phyloP scores from a whole-genome alignment of 139 green algal genomes.

The Penium margaritaceum region DNA sequence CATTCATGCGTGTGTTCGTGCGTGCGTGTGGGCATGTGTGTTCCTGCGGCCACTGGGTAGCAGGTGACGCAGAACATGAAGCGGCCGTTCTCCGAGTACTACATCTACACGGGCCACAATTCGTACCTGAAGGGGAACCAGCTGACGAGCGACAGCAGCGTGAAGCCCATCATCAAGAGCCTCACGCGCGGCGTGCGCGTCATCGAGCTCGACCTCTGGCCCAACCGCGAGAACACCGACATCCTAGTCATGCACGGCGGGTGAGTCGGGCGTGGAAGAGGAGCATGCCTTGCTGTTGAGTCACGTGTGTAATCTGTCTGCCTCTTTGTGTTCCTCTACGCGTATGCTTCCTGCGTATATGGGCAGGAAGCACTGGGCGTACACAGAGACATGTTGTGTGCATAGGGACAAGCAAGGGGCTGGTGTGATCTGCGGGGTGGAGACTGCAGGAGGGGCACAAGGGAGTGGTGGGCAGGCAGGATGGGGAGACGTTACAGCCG shows the following conservation, averaged over 20 bases:
- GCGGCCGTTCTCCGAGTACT: slow-evolving; percentile 35
- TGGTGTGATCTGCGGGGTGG: too few relatives aligned
- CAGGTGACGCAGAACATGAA: slow-evolving; percentile 45
- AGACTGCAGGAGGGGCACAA: too few relatives aligned
- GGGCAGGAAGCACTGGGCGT: too few relatives aligned
- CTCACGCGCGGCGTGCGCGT: slow-evolving; percentile 30
- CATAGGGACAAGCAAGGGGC: too few relatives aligned
- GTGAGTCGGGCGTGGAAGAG: not conserved
- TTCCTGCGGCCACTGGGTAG: too few relatives aligned
- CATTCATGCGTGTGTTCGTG: too few relatives aligned
- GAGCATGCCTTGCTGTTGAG: not conserved
- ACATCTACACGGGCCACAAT: slow-evolving; percentile 43
- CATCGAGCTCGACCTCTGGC: slow-evolving; percentile 46
- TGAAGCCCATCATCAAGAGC: slow-evolving; percentile 26
- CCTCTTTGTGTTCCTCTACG: not conserved
- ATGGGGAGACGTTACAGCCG: too few relatives aligned
- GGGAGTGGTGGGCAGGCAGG: too few relatives aligned
- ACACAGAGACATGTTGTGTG: too few relatives aligned
- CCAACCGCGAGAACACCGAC: slow-evolving; percentile 16
- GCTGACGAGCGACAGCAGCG: slow-evolving; percentile 27
- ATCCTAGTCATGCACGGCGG: slow-evolving; percentile 40
- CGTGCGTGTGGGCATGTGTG: too few relatives aligned
- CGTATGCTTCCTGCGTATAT: not conserved
- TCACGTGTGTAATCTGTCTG: not conserved
- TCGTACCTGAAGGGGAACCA: slow-evolving; percentile 47